phyloP scores from a whole-genome alignment of 441 rosid genomes.

The Erysimum cheiri region DNA sequence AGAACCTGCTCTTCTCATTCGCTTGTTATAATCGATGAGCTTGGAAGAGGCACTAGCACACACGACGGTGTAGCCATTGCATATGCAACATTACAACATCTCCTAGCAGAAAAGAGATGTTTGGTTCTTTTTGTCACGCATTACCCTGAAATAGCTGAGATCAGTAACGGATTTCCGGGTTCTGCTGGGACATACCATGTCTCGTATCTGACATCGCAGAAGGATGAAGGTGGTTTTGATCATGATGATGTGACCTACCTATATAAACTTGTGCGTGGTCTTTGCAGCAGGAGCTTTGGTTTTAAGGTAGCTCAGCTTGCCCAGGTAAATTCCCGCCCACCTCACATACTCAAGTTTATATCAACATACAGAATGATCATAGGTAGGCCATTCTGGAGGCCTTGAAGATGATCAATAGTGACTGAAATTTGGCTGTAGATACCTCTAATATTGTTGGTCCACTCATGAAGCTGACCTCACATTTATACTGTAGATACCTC shows the following conservation, averaged over 20 bases:
- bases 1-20: slow-evolving; percentile 68
- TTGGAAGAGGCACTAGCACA: slow-evolving; percentile 96
- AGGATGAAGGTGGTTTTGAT: slow-evolving; percentile 44
- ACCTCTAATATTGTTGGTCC: background rate
- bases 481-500: slow-evolving; percentile 64
- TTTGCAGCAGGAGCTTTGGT: slow-evolving; percentile 86
- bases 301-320: slow-evolving; percentile 92
- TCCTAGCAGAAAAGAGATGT: slow-evolving; percentile 70
- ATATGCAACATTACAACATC: slow-evolving; percentile 79
- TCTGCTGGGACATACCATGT: slow-evolving; percentile 82
- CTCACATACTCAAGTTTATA: background rate
- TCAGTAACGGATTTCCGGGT: slow-evolving; percentile 56
- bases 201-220: slow-evolving; percentile 71
- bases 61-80: slow-evolving; percentile 97
- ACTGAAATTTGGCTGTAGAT: slow-evolving; percentile 7
- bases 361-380: too few relatives aligned
- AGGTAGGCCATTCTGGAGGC: background rate
- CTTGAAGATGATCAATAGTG: background rate
- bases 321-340: slow-evolving; percentile 57
- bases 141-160: slow-evolving; percentile 81
- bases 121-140: slow-evolving; percentile 93
- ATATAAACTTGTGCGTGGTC: slow-evolving; percentile 83
- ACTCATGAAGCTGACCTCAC: slow-evolving; percentile 27
- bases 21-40: slow-evolving; percentile 90
- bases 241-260: slow-evolving; percentile 83